phyloP scores from a whole-genome alignment of 2,329 filamentous ascomycete species.

The Ascochyta rabiei region DNA sequence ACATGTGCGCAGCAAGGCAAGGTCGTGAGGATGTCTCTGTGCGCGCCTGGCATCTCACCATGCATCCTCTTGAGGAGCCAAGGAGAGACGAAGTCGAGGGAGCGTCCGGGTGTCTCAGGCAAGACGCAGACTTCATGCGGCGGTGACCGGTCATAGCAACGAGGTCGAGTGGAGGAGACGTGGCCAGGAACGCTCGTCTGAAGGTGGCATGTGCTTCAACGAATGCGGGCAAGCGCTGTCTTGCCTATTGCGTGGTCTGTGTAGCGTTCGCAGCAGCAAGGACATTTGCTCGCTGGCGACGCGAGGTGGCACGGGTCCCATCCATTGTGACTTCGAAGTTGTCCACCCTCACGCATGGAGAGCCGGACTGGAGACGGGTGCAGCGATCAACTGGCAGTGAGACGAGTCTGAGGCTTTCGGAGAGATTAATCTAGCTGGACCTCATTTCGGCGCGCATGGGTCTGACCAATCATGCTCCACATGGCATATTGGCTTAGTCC shows the following conservation, averaged over 20 bases:
- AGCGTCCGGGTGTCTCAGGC: conserved; percentile 3
- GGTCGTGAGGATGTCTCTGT: background rate
- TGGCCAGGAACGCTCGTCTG: conserved; percentile 1
- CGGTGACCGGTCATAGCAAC: conserved; percentile 2
- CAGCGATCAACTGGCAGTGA: conserved; percentile 12
- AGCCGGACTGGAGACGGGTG: conserved; percentile 13
- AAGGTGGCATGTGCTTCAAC: conserved; percentile 10
- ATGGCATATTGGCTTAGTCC: conserved; percentile 22
- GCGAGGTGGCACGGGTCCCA: conserved; percentile 10
- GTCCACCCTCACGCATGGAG: conserved; percentile 7
- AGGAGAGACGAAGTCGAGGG: background rate
- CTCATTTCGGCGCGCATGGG: conserved; percentile 36
- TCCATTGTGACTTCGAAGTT: conserved; percentile 4
- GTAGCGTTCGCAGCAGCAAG: conserved; percentile 20
- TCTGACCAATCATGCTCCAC: conserved; percentile 30
- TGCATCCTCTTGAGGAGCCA: background rate
- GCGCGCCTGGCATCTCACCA: background rate
- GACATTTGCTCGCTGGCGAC: conserved; percentile 14
- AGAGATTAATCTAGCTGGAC: conserved; percentile 38
- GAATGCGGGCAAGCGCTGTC: conserved; percentile 15
- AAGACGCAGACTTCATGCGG: conserved; percentile 7
- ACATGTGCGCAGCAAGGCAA: conserved; percentile 4
- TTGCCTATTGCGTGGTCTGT: conserved; percentile 13
- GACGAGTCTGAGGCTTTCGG: conserved; percentile 21
- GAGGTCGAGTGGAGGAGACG: background rate